These are phyloP conservation scores for Gossypium australe DNA, from an alignment of 345 rosid species.

Conservation along the genomic window DNA sequence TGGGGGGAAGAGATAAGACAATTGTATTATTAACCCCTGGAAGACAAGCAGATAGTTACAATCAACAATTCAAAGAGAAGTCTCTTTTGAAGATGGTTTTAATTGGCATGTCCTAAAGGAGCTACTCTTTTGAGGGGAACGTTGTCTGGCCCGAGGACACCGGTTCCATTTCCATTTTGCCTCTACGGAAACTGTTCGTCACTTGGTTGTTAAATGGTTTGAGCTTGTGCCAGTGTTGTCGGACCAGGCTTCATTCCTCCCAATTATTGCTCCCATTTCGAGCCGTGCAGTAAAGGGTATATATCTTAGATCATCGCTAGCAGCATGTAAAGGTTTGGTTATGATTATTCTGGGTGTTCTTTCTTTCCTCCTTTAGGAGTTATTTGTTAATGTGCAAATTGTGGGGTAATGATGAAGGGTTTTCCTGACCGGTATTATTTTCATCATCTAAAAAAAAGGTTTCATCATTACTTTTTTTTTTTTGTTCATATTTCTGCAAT, in stretches of 20 bases:
- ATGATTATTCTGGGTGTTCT: slow-evolving; percentile 1
- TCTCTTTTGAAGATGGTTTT: background rate
- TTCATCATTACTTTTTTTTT: slow-evolving; percentile 43
- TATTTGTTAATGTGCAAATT: slow-evolving; percentile 32
- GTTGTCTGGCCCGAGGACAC: slow-evolving; percentile 98
- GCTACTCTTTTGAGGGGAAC: slow-evolving; percentile 76
- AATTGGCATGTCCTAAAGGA: slow-evolving; percentile 16
- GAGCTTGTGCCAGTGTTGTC: slow-evolving; percentile 47
- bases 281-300: background rate
- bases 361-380: slow-evolving; percentile 1
- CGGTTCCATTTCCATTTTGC: slow-evolving; percentile 13
- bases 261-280: slow-evolving; percentile 52
- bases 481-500: no score
- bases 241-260: slow-evolving; percentile 99
- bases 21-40: no score
- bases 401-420: slow-evolving; percentile 59
- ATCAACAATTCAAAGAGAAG: background rate
- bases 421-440: slow-evolving; percentile 33
- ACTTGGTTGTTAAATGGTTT: background rate
- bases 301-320: background rate
- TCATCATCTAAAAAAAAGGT: no score
- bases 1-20: slow-evolving; percentile 15
- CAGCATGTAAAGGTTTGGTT: slow-evolving; percentile 33
- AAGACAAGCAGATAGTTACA: background rate
- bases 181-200: background rate